Evolutionary conservation across 2,329 filamentous ascomycete species (phyloP), one percentile per base, ranked within the genome.

Genomic region (Pseudogymnoascus sp.): DNA sequence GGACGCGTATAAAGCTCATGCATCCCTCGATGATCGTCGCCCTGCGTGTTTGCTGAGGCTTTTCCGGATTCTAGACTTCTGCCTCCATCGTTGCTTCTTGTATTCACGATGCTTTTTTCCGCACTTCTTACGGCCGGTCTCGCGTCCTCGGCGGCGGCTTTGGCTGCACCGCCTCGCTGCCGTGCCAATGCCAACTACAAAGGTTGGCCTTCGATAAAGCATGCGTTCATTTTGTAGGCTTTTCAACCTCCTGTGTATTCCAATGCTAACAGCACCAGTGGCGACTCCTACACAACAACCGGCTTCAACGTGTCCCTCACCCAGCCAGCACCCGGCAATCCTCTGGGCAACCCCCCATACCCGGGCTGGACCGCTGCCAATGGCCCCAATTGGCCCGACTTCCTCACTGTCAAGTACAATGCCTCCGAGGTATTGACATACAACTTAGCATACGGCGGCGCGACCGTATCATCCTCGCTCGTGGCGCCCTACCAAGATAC

Each of bases 341-440:
- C 76, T 5, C 65, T 77, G 8, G 76, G 76, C 13, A 77, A 77
- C 64, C 76, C 76, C 16, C 59, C 71, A 6, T 77, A 75, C 61
- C 75, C 75, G 60, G 76, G 76, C 10, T 74, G 67, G 63, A 76
- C 76, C 26, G 69, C 75, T 7, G 66, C 74, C 64, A 79, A 78
- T 65, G 82, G 81, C 0, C 81, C 80, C 0, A 83, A 83, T 68
- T 84, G 81, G 80, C 74, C 83, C n/a, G 82, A 78, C 64, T 82
- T 76, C 68, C 69, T 81, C 10, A 78, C 78, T 1, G 72, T 73
- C 14, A 72, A 72, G 31, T 79, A 79, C 70, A 81, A 81, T 63
- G 65, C 72, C 13, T 78, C 76, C 35, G 72, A 72, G 47, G 63
- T 83, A 13, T 72, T 79, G 50, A 81, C 80, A 1, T 81, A 82